phyloP scores from a whole-genome alignment of 371 early-diverging fungal species.

The Conidiobolus incongruus region DNA sequence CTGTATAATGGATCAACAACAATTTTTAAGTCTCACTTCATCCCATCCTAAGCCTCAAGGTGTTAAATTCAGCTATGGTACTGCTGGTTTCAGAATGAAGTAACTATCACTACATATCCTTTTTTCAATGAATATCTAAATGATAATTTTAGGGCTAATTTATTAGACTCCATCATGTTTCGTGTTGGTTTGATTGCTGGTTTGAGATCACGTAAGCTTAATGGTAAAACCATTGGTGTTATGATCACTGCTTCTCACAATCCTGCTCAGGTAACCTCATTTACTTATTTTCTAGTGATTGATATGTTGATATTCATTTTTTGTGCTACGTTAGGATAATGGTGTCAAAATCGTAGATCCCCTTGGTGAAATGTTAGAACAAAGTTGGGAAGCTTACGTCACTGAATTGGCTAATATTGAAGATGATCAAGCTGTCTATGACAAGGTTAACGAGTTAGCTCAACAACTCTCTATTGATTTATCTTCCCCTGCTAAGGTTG shows the following conservation, averaged over 20 bases:
- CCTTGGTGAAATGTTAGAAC: constrained; percentile 94
- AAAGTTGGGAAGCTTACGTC: constrained; percentile 89
- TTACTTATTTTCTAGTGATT: background rate
- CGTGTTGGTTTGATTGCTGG: constrained; percentile 83
- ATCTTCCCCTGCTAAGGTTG: constrained; percentile 34
- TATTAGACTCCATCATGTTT: constrained; percentile 81
- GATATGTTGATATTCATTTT: too few relatives aligned
- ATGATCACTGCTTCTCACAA: constrained; percentile 99
- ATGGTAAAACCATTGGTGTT: constrained; percentile 82
- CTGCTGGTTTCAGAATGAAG: constrained; percentile 92
- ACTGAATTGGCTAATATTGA: constrained; percentile 80
- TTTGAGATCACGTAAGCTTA: constrained; percentile 67
- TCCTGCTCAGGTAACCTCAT: constrained; percentile 46
- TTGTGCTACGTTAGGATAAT: constrained; percentile 55
- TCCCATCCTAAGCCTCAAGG: constrained; percentile 30
- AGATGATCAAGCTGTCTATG: constrained; percentile 35
- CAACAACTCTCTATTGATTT: constrained; percentile 43
- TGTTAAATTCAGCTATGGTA: constrained; percentile 65
- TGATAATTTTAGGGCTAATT: constrained; percentile 29
- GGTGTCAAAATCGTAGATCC: constrained; percentile 99
- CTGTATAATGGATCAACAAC: constrained; percentile 11
- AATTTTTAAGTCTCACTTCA: constrained; percentile 14
- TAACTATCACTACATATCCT: constrained; percentile 12
- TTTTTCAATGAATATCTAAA: background rate
- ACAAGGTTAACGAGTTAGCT: constrained; percentile 36